Percentiles rank a stretch among this genome's conserved stretches.
Evolutionary conservation across 2,329 filamentous ascomycete genomes (phyloP).

Genomic region (Kalmusia sp.): DNA sequence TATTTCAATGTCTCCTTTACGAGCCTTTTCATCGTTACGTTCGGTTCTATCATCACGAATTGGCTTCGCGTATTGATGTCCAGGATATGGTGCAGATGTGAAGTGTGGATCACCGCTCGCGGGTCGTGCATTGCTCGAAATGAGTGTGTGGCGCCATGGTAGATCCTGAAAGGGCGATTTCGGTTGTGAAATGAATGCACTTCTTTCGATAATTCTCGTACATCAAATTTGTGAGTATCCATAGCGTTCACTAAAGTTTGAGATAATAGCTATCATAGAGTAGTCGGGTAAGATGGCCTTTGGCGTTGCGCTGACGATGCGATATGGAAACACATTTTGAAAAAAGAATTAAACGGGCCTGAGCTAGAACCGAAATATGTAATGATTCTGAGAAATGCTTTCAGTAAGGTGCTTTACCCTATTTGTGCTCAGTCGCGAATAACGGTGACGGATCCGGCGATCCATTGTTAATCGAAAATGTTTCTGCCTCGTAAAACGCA

Average conservation of each 20-base stretch:
- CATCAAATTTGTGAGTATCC: constrained; percentile 28
- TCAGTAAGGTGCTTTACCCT: neutral
- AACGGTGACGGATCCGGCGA: neutral
- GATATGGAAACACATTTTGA: too few species aligned
- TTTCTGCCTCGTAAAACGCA: too few species aligned
- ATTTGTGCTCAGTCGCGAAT: neutral
- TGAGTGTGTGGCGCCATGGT: constrained; percentile 77
- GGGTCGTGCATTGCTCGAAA: constrained; percentile 62
- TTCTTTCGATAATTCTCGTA: constrained; percentile 26
- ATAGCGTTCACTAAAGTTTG: constrained; percentile 18
- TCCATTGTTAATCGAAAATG: neutral
- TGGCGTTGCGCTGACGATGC: too few species aligned
- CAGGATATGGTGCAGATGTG: constrained; percentile 68
- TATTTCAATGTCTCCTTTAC: constrained; percentile 62
- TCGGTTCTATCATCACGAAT: constrained; percentile 69
- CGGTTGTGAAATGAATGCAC: constrained; percentile 33
- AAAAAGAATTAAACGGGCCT: too few species aligned
- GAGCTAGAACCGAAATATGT: too few species aligned
- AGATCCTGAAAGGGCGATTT: constrained; percentile 54
- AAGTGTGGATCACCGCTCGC: constrained; percentile 66
- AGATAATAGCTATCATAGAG: too few species aligned
- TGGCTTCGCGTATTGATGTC: constrained; percentile 56
- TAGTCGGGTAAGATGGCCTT: too few species aligned
- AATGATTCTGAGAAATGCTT: neutral
- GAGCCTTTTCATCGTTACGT: constrained; percentile 71